Conservation (phyloP, 805 yeast species). For the Cyberlindnera maritima region DNA sequence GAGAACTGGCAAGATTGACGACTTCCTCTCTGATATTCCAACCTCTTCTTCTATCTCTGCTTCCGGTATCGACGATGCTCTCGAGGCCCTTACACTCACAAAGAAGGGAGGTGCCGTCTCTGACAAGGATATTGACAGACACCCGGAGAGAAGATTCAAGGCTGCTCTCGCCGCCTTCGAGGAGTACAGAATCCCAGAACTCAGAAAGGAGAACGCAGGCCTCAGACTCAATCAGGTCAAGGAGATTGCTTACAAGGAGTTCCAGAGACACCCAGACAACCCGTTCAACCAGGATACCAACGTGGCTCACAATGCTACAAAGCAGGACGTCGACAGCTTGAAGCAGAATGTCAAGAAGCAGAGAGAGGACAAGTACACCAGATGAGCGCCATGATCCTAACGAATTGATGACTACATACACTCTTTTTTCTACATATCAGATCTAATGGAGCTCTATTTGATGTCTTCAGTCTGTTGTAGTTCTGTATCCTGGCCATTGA, state of each 20-base stretch:
- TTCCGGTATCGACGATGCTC: conserved; percentile 71
- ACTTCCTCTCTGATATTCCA: conserved; percentile 53
- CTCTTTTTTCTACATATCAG: no score
- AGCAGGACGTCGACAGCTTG: conserved; percentile 45
- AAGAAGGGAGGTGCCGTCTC: conserved; percentile 53
- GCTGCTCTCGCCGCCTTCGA: conserved; percentile 75
- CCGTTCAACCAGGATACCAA: conserved; percentile 77
- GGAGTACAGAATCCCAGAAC: conserved; percentile 66
- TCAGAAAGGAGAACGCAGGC: conserved; percentile 77
- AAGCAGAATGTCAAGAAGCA: conserved; percentile 47
- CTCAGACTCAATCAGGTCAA: conserved; percentile 75
- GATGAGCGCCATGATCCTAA: conserved; percentile 2
- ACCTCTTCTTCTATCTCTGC: conserved; percentile 59
- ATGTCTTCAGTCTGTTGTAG: no score
- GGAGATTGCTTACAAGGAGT: conserved; percentile 72
- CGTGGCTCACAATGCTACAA: conserved; percentile 58
- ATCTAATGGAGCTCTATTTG: no score
- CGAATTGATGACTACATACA: not conserved
- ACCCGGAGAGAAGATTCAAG: conserved; percentile 85
- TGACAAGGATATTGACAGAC: conserved; percentile 70
- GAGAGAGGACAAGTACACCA: conserved; percentile 39
- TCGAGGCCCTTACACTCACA: conserved; percentile 73
- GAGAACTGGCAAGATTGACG: conserved; percentile 62
- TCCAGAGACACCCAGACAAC: conserved; percentile 75
- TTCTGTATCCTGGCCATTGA: no score